Percentiles rank a stretch among this genome's conserved stretches.
phyloP scores from a whole-genome alignment of 1,284 basidiomycete genomes.

The Naganishia sp. region DNA sequence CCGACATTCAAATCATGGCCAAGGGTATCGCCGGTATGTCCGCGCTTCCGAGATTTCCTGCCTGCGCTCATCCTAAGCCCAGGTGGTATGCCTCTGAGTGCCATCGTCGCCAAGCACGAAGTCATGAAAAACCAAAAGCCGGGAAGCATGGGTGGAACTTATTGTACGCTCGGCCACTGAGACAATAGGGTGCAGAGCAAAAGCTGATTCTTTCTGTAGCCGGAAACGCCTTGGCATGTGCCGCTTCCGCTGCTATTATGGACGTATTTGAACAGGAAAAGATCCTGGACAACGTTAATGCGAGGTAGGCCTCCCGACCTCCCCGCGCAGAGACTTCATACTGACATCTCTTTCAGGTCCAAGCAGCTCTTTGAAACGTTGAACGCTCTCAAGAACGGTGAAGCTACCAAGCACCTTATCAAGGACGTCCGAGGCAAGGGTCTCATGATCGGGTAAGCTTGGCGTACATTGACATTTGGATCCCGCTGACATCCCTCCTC shows the following conservation, averaged over 20 bases:
- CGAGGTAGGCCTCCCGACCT: constrained; percentile 58
- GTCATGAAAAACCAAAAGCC: constrained; percentile 76
- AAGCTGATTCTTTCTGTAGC: constrained; percentile 49
- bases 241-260: constrained; percentile 77
- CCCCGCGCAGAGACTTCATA: not conserved
- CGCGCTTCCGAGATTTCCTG: constrained; percentile 43
- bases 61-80: constrained; percentile 34
- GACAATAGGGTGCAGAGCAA: not conserved
- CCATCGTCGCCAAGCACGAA: constrained; percentile 77
- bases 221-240: constrained; percentile 85
- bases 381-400: constrained; percentile 49
- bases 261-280: constrained; percentile 76
- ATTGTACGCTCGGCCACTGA: constrained; percentile 9
- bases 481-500: not conserved
- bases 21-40: constrained; percentile 63
- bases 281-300: constrained; percentile 73
- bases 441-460: constrained; percentile 49
- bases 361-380: constrained; percentile 69
- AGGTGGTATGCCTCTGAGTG: constrained; percentile 77
- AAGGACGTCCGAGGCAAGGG: constrained; percentile 56
- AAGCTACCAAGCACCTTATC: constrained; percentile 57
- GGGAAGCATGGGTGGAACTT: constrained; percentile 65
- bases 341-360: constrained; percentile 58
- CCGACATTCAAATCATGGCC: constrained; percentile 86
- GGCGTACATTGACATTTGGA: no score